Evolutionary conservation across 2,329 filamentous ascomycete species (phyloP).

Genomic region (Grosmannia serpens): DNA sequence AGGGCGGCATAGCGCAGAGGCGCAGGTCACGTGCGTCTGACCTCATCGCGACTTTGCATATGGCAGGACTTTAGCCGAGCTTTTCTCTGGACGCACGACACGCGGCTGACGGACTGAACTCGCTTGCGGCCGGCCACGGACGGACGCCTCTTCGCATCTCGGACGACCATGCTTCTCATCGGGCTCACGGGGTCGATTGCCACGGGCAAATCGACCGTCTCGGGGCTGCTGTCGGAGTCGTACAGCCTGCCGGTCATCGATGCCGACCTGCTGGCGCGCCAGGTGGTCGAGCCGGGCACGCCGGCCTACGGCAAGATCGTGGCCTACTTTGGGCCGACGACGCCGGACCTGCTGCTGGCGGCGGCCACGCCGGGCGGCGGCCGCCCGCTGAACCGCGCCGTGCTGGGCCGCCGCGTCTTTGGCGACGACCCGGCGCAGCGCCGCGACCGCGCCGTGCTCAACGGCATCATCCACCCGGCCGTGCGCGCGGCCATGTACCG

Average conservation of each 20-base stretch:
- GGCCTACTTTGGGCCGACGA: conserved; percentile 65
- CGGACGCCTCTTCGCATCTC: not conserved
- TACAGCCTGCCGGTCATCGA: conserved; percentile 87
- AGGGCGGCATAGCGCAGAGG: not conserved
- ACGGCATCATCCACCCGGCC: conserved; percentile 85
- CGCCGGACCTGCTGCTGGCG: conserved; percentile 76
- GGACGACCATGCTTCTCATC: conserved; percentile 70
- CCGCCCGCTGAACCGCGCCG: conserved; percentile 67
- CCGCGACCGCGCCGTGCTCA: conserved; percentile 65
- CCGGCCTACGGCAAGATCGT: conserved; percentile 74
- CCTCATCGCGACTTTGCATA: not conserved
- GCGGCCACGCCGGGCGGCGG: conserved; percentile 19
- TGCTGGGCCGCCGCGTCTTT: conserved; percentile 77
- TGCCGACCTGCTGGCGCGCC: conserved; percentile 80
- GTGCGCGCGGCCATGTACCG: conserved; percentile 75
- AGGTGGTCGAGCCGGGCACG: conserved; percentile 90
- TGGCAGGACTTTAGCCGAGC: not conserved
- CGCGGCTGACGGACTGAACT: not conserved
- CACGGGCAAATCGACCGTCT: conserved; percentile 95
- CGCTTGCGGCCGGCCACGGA: not conserved
- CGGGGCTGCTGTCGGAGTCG: conserved; percentile 63
- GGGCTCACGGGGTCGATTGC: conserved; percentile 95
- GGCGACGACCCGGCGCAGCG: conserved; percentile 60
- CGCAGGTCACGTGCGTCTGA: not conserved
- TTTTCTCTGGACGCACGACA: not conserved